Base-by-base conservation (phyloP, 306 rosid species). In the Gleditsia sinensis region DNA sequence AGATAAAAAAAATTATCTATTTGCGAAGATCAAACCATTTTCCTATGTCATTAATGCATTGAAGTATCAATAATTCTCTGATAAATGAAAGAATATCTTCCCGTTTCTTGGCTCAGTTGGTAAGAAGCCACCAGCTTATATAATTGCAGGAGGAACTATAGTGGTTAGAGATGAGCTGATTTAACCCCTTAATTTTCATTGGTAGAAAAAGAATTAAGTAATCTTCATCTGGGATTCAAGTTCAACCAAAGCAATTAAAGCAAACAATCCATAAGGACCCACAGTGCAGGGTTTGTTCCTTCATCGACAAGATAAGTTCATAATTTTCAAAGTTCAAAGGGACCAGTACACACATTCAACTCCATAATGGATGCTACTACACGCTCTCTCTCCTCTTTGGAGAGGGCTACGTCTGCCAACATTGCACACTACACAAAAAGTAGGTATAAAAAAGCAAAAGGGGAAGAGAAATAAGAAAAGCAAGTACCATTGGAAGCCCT, bases 311-410 rank as follows among this genome's bases (percentile, higher is more conserved):
- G 58, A 61, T 19, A 50, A 71, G 71, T 21, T 3, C 30, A 39
- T 16, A 32, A 53, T 58, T 82, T 48, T 62, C 40, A 78, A 78
- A 55, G 36, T 85, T 84, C 84, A 74, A 2, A 1, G 53, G 84
- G 59, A 50, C 72, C 81, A 67, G 0, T 48, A 81, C 83, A 74
- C 77, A 68, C 73, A 69, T 24, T 50, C 40, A 63, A n/a, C n/a
- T n/a, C n/a, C n/a, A n/a, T n/a, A n/a, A n/a, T n/a, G n/a, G n/a
- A n/a, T n/a, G n/a, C 72, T 28, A 25, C 19, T 70, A 67, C 55
- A 72, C 88, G 90, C 98, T 86, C 98, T 86, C 95, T 80, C 95
- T 90, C 95, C 92, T 55, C 69, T 88, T 93, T 86, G 97, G 87
- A 90, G 97, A 84, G 86, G 96, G 95, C 96, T 83, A 74, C 75